Conservation (phyloP, 2,329 filamentous ascomycete species). For the Nemania bipapillata region DNA sequence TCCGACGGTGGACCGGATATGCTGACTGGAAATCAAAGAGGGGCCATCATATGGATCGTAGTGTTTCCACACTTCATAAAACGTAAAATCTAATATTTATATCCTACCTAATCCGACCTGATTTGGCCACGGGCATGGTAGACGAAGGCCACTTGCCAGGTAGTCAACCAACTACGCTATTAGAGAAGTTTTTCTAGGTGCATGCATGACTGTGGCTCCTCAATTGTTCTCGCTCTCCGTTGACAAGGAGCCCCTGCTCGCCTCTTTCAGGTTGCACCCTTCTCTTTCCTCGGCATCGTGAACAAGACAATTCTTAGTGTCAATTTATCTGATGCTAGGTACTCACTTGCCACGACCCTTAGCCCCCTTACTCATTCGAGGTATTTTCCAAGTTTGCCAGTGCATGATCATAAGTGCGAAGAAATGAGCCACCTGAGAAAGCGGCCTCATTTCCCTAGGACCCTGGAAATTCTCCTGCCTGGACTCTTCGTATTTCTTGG, state of each 20-base stretch:
- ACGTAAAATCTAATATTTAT: conserved; percentile 26
- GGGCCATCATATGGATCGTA: conserved; percentile 3
- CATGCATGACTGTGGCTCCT: background rate
- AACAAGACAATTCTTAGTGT: no score
- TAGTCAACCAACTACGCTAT: background rate
- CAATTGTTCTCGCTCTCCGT: background rate
- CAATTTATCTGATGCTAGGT: no score
- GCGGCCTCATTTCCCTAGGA: no score
- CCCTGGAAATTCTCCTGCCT: no score
- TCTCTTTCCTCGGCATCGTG: no score
- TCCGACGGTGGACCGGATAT: conserved; percentile 6
- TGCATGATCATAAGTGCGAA: no score
- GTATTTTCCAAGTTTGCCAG: no score
- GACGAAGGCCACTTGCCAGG: background rate
- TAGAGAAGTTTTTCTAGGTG: background rate
- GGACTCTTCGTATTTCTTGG: no score
- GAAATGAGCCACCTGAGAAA: no score
- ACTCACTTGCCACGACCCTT: no score
- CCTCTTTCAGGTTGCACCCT: no score
- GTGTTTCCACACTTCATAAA: background rate
- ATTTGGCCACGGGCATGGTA: background rate
- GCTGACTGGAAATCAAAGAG: conserved; percentile 19
- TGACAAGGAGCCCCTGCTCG: background rate
- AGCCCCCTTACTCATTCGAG: no score
- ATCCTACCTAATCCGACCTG: background rate